Conservation (phyloP, 2,329 filamentous ascomycete genomes). For the Waltergamsia citrina region DNA sequence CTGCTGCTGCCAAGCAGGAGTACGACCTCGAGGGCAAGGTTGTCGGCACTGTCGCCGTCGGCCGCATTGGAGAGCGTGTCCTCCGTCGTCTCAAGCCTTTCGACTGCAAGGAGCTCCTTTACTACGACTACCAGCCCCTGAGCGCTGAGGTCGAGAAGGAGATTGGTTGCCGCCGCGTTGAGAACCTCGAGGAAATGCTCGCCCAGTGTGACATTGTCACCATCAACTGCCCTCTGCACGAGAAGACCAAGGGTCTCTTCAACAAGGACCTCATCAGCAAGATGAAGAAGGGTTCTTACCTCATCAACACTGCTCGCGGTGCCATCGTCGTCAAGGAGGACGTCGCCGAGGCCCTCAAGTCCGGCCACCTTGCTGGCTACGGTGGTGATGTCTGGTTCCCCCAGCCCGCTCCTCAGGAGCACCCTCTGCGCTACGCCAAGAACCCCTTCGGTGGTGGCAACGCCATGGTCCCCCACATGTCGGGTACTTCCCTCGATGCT, state of each 20-base stretch:
- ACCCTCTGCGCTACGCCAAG: conserved; percentile 85
- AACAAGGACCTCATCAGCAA: conserved; percentile 98
- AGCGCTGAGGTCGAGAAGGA: conserved; percentile 79
- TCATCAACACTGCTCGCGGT: conserved; percentile 96
- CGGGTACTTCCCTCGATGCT: conserved; percentile 94
- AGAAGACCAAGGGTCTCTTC: conserved; percentile 93
- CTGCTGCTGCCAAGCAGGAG: conserved; percentile 94
- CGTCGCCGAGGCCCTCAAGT: conserved; percentile 86
- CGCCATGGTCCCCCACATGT: conserved; percentile 99
- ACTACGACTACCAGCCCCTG: conserved; percentile 99
- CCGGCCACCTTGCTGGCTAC: conserved; percentile 83
- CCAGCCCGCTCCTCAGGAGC: conserved; percentile 89
- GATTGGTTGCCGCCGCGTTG: conserved; percentile 88
- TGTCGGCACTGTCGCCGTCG: conserved; percentile 93
- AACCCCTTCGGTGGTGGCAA: conserved; percentile 96
- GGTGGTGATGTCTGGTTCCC: conserved; percentile 94
- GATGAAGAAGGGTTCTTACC: conserved; percentile 99
- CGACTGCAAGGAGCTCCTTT: conserved; percentile 98
- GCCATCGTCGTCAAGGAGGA: conserved; percentile 99
- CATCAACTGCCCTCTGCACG: conserved; percentile 98
- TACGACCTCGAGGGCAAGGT: conserved; percentile 96
- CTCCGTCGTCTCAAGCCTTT: conserved; percentile 93
- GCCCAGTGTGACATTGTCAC: conserved; percentile 94
- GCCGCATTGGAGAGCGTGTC: conserved; percentile 96
- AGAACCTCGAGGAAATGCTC: conserved; percentile 86